Conservation (phyloP, 164 flowering plant genomes). For the Vitis riparia region DNA sequence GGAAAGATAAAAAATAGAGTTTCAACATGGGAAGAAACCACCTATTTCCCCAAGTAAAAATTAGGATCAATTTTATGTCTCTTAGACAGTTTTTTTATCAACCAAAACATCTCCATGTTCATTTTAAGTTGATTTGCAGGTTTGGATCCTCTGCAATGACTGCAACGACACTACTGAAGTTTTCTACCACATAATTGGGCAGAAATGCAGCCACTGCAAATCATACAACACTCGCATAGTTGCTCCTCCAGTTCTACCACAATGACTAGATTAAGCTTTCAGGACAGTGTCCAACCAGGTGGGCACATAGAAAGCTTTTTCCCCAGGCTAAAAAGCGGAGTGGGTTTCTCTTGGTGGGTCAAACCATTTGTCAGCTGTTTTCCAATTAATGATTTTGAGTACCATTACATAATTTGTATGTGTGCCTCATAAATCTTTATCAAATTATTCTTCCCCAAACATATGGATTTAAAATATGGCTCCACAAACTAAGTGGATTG, state of each 20-base stretch:
- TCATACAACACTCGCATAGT: constrained; percentile 82
- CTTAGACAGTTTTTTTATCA: not conserved
- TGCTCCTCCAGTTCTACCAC: constrained; percentile 73
- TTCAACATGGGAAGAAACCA: too few relatives aligned
- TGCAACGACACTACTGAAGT: constrained; percentile 87
- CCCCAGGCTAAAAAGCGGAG: not conserved
- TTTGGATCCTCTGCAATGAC: constrained; percentile 94
- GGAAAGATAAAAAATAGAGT: too few relatives aligned
- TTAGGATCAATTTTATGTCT: too few relatives aligned
- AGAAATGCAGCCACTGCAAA: constrained; percentile 78
- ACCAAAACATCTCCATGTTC: too few relatives aligned
- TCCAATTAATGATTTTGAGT: not conserved
- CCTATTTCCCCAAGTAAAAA: too few relatives aligned
- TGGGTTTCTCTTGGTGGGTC: not conserved
- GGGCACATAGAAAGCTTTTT: constrained; percentile 6
- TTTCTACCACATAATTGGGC: constrained; percentile 79
- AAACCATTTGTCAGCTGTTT: not conserved
- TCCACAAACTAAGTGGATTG: not conserved
- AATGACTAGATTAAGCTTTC: constrained; percentile 20
- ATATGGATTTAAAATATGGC: not conserved
- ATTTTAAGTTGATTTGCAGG: constrained; percentile 41
- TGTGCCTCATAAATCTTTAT: constrained; percentile 7
- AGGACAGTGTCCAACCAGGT: not conserved
- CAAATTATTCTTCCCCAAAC: constrained; percentile 6
- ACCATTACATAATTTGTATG: not conserved